Base-by-base conservation (phyloP, 2,329 filamentous ascomycete species). In the Leptographium lundbergii region DNA sequence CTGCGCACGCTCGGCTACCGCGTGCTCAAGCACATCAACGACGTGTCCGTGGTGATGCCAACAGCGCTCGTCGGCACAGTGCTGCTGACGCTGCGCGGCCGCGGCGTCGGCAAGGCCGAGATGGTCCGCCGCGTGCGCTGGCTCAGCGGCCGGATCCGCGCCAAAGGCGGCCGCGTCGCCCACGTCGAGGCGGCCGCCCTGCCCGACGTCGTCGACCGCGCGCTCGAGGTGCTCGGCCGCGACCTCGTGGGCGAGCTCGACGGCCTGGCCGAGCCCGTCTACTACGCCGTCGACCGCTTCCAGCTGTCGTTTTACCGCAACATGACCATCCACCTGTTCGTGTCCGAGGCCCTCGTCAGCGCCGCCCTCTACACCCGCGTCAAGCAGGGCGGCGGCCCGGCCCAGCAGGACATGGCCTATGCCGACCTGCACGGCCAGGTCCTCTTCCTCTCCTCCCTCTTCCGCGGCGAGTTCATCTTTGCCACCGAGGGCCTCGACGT, bases 301-400 rank as follows among this genome's bases (percentile, higher is more conserved):
- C 94, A 99, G 69, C 81, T 99, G 11, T 96, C 91, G 0, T 99
- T 99, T 72, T 99, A 99, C 73, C 86, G 94, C 57, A 99, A 99
- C 72, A 97, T 97, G 94, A 96, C 92, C 0, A 99, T 99, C 62
- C 94, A 99, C 69, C 81, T 99, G 6, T 99, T 99, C 71, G 94
- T 99, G 60, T 87, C 90, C 2, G 91, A 97, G 69, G 88, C 92
- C 0, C 77, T 99, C 5, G 89, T 97, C 25, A 94, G 89, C 62
- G 89, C 86, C 5, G 88, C 88, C 32, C 86, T 99, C 78, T 99
- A 99, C 71, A 94, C 86, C 0, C 82, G 84, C 52, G 88, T 97
- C 58, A 99, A 99, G 72, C 84, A 85, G 62, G 94, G 94, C 19
- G 92, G 92, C n/a, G 89, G 88, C 0, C 87, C 89, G 0, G 78